Evolutionary conservation across 371 early-diverging fungal genomes (phyloP).

Genomic region (Mucor sp.): DNA sequence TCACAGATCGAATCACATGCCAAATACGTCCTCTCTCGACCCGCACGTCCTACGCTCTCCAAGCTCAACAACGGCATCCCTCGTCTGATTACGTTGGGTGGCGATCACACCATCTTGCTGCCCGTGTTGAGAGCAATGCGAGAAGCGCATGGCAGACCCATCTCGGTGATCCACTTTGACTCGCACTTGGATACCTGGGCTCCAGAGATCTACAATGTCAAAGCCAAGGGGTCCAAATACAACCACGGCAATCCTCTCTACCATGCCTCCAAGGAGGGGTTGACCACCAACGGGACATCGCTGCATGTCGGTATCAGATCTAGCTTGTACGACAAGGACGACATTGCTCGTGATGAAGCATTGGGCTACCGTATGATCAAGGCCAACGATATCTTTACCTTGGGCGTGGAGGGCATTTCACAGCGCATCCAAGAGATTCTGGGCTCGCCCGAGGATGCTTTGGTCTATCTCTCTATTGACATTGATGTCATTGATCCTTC

Average conservation of each 20-base stretch:
- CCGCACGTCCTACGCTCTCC: conserved; percentile 16
- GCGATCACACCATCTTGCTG: conserved; percentile 49
- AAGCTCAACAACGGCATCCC: conserved; percentile 20
- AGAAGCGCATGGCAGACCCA: conserved; percentile 36
- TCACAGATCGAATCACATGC: conserved; percentile 42
- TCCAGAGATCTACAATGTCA: conserved; percentile 44
- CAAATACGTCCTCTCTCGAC: conserved; percentile 39
- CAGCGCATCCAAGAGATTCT: conserved; percentile 45
- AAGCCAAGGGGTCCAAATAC: conserved; percentile 32
- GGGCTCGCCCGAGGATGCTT: conserved; percentile 33
- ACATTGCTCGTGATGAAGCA: conserved; percentile 40
- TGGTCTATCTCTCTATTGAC: conserved; percentile 53
- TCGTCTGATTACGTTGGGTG: conserved; percentile 45
- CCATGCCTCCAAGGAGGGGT: conserved; percentile 54
- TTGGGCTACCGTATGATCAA: conserved; percentile 51
- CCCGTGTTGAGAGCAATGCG: conserved; percentile 47
- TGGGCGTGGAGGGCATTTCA: conserved; percentile 51
- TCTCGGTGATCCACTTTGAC: conserved; percentile 56
- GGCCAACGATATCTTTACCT: conserved; percentile 48
- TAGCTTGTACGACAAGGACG: conserved; percentile 37
- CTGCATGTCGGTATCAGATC: conserved; percentile 57
- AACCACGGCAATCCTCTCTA: conserved; percentile 52
- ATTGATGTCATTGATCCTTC: conserved; percentile 58
- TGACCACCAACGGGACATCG: conserved; percentile 49
- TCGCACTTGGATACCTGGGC: conserved; percentile 56